Conservation (phyloP, 2,329 filamentous ascomycete species). For the Calonectria multiphialidica region DNA sequence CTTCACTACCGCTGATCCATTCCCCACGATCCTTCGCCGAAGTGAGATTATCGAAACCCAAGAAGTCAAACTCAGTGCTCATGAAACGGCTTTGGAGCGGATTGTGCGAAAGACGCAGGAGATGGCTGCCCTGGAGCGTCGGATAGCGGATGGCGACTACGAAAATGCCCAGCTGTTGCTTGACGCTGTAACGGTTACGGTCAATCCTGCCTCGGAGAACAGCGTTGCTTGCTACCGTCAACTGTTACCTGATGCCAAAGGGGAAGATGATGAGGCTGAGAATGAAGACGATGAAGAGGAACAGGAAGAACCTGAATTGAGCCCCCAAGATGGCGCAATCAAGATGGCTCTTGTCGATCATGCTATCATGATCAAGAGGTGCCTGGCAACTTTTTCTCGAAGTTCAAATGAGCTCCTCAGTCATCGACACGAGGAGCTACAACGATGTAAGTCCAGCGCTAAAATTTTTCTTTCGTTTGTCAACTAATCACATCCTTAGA, state of each 20-base stretch:
- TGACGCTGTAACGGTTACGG: constrained; percentile 81
- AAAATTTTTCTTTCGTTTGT: neutral
- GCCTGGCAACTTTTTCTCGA: constrained; percentile 76
- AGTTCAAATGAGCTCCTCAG: constrained; percentile 71
- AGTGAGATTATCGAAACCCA: constrained; percentile 83
- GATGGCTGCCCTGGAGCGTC: constrained; percentile 80
- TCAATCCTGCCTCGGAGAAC: constrained; percentile 79
- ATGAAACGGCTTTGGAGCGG: constrained; percentile 91
- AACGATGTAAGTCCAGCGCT: constrained; percentile 67
- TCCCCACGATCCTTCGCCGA: constrained; percentile 90
- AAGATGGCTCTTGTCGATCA: constrained; percentile 91
- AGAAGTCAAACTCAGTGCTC: constrained; percentile 75
- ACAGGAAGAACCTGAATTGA: constrained; percentile 61
- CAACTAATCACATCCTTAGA: constrained; percentile 54
- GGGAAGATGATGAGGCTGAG: constrained; percentile 53
- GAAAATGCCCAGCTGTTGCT: constrained; percentile 76
- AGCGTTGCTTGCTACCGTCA: constrained; percentile 84
- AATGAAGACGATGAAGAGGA: constrained; percentile 55
- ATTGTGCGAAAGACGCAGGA: constrained; percentile 93
- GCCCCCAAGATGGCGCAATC: constrained; percentile 80
- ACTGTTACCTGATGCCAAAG: constrained; percentile 70
- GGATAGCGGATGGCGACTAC: constrained; percentile 79
- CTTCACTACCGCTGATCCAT: constrained; percentile 85
- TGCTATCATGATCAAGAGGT: constrained; percentile 87
- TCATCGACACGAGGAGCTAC: constrained; percentile 69